These are phyloP conservation scores for Diutina rugosa DNA, from an alignment of 1,139 yeast genomes.

Conservation along the genomic window DNA sequence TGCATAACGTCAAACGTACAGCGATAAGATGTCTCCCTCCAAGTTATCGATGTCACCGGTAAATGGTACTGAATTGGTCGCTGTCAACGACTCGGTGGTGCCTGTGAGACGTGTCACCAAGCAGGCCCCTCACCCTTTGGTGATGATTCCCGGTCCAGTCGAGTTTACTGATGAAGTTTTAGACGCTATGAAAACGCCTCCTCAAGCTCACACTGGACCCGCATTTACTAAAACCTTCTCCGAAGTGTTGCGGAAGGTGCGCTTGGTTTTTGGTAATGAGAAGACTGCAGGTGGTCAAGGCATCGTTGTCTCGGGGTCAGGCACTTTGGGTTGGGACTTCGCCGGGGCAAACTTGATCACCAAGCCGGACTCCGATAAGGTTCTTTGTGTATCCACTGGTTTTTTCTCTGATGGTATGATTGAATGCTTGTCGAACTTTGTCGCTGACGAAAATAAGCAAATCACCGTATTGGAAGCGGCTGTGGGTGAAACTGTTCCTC, in stretches of 20 bases:
- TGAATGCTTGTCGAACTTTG: conserved; percentile 3
- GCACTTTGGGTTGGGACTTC: conserved; percentile 4
- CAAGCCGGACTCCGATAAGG: conserved; percentile 1
- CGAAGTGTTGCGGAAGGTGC: conserved; percentile 1
- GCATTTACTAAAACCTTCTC: conserved; percentile 1
- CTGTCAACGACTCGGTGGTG: neutral
- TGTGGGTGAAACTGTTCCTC: conserved; percentile 1
- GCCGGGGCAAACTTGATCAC: conserved; percentile 2
- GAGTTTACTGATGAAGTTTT: conserved; percentile 3
- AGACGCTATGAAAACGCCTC: conserved; percentile 2
- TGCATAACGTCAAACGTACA: neutral
- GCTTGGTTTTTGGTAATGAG: conserved; percentile 3
- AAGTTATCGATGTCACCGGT: neutral
- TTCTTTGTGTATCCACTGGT: conserved; percentile 3
- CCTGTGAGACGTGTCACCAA: neutral
- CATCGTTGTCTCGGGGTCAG: conserved; percentile 2
- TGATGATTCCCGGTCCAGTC: conserved; percentile 4
- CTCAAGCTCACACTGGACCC: conserved; percentile 3
- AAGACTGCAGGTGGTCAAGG: conserved; percentile 2
- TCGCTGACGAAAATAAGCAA: neutral
- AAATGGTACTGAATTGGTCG: neutral
- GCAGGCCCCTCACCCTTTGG: conserved; percentile 2
- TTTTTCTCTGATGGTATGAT: conserved; percentile 3
- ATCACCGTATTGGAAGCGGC: conserved; percentile 1
- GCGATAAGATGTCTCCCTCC: neutral